Evolutionary conservation across 805 yeast species (phyloP), one percentile per base, ranked within the genome.

Genomic region (Barnettozyma californica): DNA sequence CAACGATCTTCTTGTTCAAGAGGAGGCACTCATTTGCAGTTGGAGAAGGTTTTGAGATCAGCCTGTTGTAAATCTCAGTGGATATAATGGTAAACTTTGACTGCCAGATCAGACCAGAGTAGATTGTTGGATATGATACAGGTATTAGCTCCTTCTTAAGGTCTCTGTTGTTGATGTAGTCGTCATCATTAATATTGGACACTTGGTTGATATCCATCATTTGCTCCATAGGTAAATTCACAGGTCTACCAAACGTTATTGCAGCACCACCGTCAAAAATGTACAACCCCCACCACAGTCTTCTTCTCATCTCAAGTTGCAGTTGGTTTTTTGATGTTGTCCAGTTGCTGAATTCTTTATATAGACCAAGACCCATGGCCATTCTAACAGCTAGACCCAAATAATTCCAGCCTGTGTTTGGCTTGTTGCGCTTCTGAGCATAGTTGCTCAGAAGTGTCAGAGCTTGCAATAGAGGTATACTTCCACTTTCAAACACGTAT

Each of bases 281-380:
- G 53, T 77, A 80, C 9, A 84, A 54, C 1, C 84, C 83, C 84
- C 87, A 83, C 86, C 87, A 83, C 29, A 81, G 61, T 47, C 87
- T 65, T 57, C 85, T 68, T 53, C 86, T 71, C 61, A 76, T 70
- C 54, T 81, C 87, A 45, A 73, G 62, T 55, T 75, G 74, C 23
- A 75, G 47, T 16, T 75, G 70, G 36, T 67, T 68, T 48, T 65
- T 66, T 18, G 68, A 60, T 45, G 68, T 50, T 44, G 66, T 62
- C 70, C 66, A 68, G 23, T 66, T 68, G 4, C 74, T 62, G 51
- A 77, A 74, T 52, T 81, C 85, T 46, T 75, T 76, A 57, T 80
- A 77, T 23, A 83, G 64, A 4, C 88, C 90, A 37, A 83, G 61
- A 0, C 84, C 81, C 55, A 78, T 68, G 0, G 88, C 87, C 84